Conservation (phyloP, 1,284 basidiomycete genomes). For the Papiliotrema fonsecae region DNA sequence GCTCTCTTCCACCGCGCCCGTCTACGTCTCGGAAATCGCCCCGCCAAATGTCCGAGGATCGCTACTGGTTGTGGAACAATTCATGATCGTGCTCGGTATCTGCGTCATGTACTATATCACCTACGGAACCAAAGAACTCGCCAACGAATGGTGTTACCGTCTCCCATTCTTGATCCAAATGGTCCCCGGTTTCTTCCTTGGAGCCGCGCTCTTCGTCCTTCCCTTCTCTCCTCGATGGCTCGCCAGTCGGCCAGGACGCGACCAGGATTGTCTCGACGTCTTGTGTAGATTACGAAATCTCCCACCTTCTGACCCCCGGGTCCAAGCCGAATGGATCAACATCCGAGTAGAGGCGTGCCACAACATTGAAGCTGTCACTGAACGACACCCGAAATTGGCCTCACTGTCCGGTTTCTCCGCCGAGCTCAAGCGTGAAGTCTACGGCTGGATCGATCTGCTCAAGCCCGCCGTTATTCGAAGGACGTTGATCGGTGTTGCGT, state of each 20-base stretch:
- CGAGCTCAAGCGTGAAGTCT: constrained; percentile 18
- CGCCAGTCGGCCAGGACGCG: constrained; percentile 47
- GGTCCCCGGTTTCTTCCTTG: constrained; percentile 50
- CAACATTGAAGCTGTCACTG: constrained; percentile 15
- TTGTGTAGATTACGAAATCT: constrained; percentile 35
- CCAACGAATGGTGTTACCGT: constrained; percentile 52
- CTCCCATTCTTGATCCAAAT: constrained; percentile 68
- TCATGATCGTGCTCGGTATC: constrained; percentile 62
- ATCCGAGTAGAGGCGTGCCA: constrained; percentile 36
- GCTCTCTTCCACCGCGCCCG: constrained; percentile 41
- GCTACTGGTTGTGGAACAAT: constrained; percentile 68
- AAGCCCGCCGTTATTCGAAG: constrained; percentile 14
- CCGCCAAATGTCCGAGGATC: constrained; percentile 59
- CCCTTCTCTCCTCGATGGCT: constrained; percentile 59
- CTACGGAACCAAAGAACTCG: constrained; percentile 8
- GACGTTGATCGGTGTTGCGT: constrained; percentile 19
- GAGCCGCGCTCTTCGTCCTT: constrained; percentile 43
- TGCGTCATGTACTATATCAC: constrained; percentile 11
- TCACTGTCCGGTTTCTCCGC: constrained; percentile 3
- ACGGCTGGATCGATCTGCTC: constrained; percentile 25
- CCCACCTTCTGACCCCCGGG: constrained; percentile 25
- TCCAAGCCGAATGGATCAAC: constrained; percentile 41
- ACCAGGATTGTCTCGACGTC: constrained; percentile 27
- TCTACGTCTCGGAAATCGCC: constrained; percentile 42
- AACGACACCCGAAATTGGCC: constrained; percentile 13